These are phyloP conservation scores for Aegilops sharonensis DNA, from an alignment of 176 grass and related monocot species.

Conservation along the genomic window DNA sequence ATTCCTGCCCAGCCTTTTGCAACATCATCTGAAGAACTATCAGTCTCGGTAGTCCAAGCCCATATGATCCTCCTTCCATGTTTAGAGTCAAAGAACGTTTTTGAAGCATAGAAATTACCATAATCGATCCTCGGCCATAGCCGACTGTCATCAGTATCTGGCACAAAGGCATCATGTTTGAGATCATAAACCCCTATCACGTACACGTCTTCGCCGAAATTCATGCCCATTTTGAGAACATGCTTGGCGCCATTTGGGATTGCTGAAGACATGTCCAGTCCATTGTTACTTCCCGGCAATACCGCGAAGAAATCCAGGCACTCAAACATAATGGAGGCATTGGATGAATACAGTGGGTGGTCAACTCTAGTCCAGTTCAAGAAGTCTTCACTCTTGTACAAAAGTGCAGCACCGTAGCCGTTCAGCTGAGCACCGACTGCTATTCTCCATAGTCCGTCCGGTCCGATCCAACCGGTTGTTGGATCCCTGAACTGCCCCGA, in stretches of 20 bases:
- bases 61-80: conserved; percentile 61
- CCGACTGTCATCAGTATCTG: conserved; percentile 50
- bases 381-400: conserved; percentile 67
- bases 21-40: conserved; percentile 41
- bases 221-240: conserved; percentile 70
- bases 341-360: conserved; percentile 51
- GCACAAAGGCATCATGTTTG: conserved; percentile 52
- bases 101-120: conserved; percentile 81
- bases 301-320: conserved; percentile 63
- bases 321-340: conserved; percentile 52
- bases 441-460: conserved; percentile 58
- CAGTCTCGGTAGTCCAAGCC: conserved; percentile 68
- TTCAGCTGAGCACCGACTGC: conserved; percentile 50
- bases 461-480: conserved; percentile 75
- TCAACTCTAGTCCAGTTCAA: conserved; percentile 49
- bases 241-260: conserved; percentile 52
- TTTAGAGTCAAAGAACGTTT: conserved; percentile 64
- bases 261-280: conserved; percentile 37
- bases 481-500: conserved; percentile 61
- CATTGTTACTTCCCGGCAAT: conserved; percentile 22
- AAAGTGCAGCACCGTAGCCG: conserved; percentile 46
- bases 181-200: conserved; percentile 55
- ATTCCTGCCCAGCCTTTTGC: conserved; percentile 84
- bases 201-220: conserved; percentile 35
- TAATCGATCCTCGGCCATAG: conserved; percentile 60